These are phyloP conservation scores for Tritrichomonas musculus DNA, from an alignment of 208 protist genomes.

Conservation along the genomic window DNA sequence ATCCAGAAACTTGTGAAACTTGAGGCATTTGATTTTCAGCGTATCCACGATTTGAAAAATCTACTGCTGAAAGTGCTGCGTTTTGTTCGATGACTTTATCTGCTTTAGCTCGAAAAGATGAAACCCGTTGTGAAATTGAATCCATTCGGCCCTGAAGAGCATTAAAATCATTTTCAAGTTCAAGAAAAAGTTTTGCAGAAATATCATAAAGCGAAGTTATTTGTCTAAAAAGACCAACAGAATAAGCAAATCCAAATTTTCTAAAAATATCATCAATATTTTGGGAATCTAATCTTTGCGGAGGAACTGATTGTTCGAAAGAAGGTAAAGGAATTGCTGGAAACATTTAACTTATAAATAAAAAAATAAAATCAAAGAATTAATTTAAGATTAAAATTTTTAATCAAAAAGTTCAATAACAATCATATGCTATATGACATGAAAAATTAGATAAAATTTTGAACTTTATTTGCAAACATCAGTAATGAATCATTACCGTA, in stretches of 20 bases:
- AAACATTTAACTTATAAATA: neutral
- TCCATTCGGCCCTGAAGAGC: neutral
- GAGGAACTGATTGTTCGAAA: neutral
- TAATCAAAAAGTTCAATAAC: too few relatives aligned
- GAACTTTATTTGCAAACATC: too few relatives aligned
- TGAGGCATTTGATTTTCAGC: neutral
- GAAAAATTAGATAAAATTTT: too few relatives aligned
- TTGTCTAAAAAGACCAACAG: neutral
- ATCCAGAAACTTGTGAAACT: neutral
- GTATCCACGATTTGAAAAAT: neutral
- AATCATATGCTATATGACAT: too few relatives aligned
- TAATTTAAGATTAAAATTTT: too few relatives aligned
- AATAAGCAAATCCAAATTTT: neutral
- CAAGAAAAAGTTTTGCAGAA: neutral
- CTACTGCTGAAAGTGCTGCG: neutral
- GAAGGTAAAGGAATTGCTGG: slow-evolving; percentile 7
- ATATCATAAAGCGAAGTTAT: neutral
- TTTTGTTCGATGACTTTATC: neutral
- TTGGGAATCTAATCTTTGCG: neutral
- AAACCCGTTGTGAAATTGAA: neutral
- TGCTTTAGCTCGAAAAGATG: neutral
- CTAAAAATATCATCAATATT: neutral
- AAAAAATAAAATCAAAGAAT: too few relatives aligned
- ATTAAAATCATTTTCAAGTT: neutral
- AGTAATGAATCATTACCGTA: too few relatives aligned